Evolutionary conservation across 768 basidiomycete species (phyloP), one percentile per base, ranked within the genome.

Genomic region (Macrolepiota albuminosa): DNA sequence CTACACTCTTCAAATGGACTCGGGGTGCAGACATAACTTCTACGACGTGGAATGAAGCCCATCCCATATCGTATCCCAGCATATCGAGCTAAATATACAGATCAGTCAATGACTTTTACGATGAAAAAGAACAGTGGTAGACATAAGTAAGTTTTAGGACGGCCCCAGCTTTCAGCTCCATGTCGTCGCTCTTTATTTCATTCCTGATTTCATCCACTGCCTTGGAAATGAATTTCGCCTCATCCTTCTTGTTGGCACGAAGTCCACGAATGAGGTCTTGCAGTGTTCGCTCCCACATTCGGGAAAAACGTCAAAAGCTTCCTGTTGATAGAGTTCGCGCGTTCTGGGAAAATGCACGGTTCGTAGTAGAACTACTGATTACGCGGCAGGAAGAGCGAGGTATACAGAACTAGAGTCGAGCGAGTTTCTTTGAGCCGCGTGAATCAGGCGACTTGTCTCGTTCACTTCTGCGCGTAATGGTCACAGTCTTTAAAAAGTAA

Each of bases 121-220:
- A 33, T 33, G 26, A 31, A 45, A n/a, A 24, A 39, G 14, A 50
- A 21, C 21, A 11, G 59, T 13, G 21, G 86, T 94, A 72, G 75
- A 97, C 96, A 75, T 98, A 99, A 67, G 92, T 93, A 61, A 98
- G 85, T 75, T 99, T 99, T 72, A 98, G 79, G 36, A 98, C 86
- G 0, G 96, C 97, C 14, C 82, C 95, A 0, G 95, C 94, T 75
- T 99, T 99, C 66, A 98, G 81, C 64, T 93, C 93, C 93, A 98
- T 96, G 70, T 98, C 97, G 67, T 93, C 93, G 69, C 83, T 84
- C 76, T 86, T 90, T 69, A 98, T 86, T 76, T 99, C 97, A 61
- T 83, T 81, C 65, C 93, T 80, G 67, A 97, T 96, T 78, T 98
- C 97, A 57, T 93, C 88, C n/a, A 98, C 86, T 6, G 94, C 94